phyloP scores from a whole-genome alignment of 139 green algal genomes.

The Asterochloris sp. region DNA sequence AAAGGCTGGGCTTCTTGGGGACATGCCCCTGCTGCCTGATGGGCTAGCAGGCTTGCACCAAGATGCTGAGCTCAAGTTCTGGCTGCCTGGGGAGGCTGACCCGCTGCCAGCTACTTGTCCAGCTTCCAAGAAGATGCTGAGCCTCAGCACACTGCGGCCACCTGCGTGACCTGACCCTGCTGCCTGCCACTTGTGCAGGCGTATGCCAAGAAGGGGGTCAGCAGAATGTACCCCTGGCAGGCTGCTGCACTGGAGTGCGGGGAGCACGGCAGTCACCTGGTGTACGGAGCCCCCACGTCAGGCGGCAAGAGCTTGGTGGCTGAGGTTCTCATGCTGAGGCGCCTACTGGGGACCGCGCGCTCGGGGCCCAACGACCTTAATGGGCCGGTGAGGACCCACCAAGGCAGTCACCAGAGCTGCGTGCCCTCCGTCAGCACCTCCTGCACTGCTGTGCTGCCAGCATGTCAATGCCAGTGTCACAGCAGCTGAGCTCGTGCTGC shows the following conservation, averaged over 20 bases:
- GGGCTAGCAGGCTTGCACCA: background rate
- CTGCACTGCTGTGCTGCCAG: no score
- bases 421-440: no score
- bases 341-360: conserved; percentile 26
- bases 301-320: conserved; percentile 88
- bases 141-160: background rate
- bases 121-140: background rate
- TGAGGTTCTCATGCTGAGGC: conserved; percentile 76
- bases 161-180: background rate
- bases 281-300: conserved; percentile 88
- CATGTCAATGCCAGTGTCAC: no score
- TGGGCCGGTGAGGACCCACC: no score
- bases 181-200: conserved; percentile 19
- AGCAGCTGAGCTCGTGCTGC: no score
- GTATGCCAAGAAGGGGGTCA: conserved; percentile 44
- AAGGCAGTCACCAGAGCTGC: no score
- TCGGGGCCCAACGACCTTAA: background rate
- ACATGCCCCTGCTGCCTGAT: no score
- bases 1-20: no score
- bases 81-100: background rate
- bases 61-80: background rate
- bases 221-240: conserved; percentile 70
- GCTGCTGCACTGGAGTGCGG: conserved; percentile 63
- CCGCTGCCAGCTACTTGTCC: background rate
- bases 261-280: conserved; percentile 58